Evolutionary conservation across 805 yeast species (phyloP).

Genomic region (Yarrowia divulgata): DNA sequence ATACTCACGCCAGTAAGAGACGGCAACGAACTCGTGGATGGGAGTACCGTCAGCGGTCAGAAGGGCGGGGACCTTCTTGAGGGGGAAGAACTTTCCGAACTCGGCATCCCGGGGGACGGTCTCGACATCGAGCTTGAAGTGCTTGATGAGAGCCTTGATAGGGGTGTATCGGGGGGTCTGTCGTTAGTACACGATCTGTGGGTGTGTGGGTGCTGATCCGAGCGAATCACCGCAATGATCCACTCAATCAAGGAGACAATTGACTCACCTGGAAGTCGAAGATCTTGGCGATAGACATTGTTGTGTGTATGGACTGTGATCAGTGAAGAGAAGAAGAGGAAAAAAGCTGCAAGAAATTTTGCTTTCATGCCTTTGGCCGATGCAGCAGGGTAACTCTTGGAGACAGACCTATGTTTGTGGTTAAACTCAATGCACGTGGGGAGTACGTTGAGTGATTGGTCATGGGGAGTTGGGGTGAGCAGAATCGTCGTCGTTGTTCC

Average conservation of each 20-base stretch:
- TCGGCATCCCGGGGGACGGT: slow-evolving; percentile 52
- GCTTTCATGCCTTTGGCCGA: slow-evolving; percentile 16
- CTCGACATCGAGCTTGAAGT: slow-evolving; percentile 64
- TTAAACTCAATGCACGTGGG: slow-evolving; percentile 36
- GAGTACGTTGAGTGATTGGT: neutral
- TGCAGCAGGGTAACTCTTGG: slow-evolving; percentile 34
- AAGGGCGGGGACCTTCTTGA: slow-evolving; percentile 66
- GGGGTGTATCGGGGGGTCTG: slow-evolving; percentile 44
- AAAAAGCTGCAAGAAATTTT: slow-evolving; percentile 29
- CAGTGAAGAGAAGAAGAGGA: slow-evolving; percentile 38
- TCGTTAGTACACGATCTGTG: slow-evolving; percentile 5
- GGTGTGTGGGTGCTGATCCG: neutral
- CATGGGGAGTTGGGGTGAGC: neutral
- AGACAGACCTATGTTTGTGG: slow-evolving; percentile 19
- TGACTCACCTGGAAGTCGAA: slow-evolving; percentile 38
- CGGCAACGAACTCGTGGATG: slow-evolving; percentile 69
- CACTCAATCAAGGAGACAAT: slow-evolving; percentile 16
- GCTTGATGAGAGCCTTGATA: slow-evolving; percentile 54
- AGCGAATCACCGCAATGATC: neutral
- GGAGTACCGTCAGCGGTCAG: slow-evolving; percentile 70
- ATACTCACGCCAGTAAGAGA: slow-evolving; percentile 60
- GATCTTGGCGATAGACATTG: slow-evolving; percentile 38
- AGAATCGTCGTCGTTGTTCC: too few relatives aligned
- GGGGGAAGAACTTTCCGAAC: slow-evolving; percentile 61
- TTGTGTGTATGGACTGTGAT: slow-evolving; percentile 8